Base-by-base conservation (phyloP, 306 rosid species). In the Canavalia ensiformis region DNA sequence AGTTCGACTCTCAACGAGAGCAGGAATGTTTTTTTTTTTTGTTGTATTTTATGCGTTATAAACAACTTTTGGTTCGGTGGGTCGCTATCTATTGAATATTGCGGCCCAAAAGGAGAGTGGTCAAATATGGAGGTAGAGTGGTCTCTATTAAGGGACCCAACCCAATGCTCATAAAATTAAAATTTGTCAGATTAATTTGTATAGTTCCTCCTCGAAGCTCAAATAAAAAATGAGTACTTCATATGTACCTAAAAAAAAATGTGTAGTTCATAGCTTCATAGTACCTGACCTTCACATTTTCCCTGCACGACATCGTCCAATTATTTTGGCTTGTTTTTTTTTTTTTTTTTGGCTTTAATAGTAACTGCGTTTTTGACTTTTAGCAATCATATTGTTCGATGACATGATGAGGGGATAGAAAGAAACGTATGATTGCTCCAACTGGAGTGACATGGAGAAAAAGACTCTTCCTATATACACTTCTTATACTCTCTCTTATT, bases 1-100 rank as follows among this genome's bases (percentile, higher is more conserved):
- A 89, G 89, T 87, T 89, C 89, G 55, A 89, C 88, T 89, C 90
- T 89, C 89, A 89, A 87, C 75, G 87, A 89, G 84, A 89, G 90
- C 92, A 65, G 0, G 9, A 5, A 0, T 0, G 7, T n/a, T 3
- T 11, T 1, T 2, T 8, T 47, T 47, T 2, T 8, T 0, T 8
- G n/a, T 47, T 47, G 1, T 3, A 9, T 1, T 47, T 47, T 47
- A 5, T 49, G 5, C 5, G 4, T 6, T 45, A 45, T 45, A 8
- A 45, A 45, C 11, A 45, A 45, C 7, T 45, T 7, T 45, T 45
- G 8, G 10, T 2, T 49, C 2, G 45, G 55, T 68, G 42, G 74
- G 74, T 69, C 34, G 58, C 75, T 30, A 12, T 69, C 25, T 6
- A 37, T 1, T 28, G 35, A 41, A 6, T 2, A 13, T 46, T 33